phyloP scores from a whole-genome alignment of 805 yeast species.

The Gaillardinia entomophila region DNA sequence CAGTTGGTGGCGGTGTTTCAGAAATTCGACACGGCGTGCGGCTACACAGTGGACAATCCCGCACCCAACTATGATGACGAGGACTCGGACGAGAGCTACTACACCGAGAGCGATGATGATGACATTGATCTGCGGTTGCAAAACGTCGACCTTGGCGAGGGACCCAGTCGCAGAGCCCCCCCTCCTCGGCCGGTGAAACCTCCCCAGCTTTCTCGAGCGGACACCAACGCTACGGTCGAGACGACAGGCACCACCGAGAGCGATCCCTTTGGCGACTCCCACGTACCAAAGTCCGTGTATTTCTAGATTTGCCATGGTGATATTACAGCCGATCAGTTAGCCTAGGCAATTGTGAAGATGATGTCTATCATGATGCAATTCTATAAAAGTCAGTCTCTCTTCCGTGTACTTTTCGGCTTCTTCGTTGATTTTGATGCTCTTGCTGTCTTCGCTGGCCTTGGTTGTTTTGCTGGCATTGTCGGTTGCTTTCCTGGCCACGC shows the following conservation, averaged over 20 bases:
- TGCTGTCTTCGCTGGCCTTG: no score
- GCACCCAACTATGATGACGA: slow-evolving; percentile 28
- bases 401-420: no score
- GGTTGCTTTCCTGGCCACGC: no score
- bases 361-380: no score
- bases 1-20: slow-evolving; percentile 73
- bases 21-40: slow-evolving; percentile 54
- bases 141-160: slow-evolving; percentile 8
- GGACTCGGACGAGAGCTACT: slow-evolving; percentile 26
- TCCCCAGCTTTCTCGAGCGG: slow-evolving; percentile 3
- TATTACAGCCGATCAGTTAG: no score
- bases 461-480: no score
- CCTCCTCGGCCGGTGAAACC: slow-evolving; percentile 25
- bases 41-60: slow-evolving; percentile 34
- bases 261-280: slow-evolving; percentile 35
- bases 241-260: slow-evolving; percentile 21
- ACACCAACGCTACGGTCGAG: slow-evolving; percentile 7
- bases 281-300: neutral
- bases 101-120: slow-evolving; percentile 35
- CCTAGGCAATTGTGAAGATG: no score
- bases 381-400: no score
- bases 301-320: no score
- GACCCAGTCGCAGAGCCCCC: slow-evolving; percentile 9
- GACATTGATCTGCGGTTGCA: slow-evolving; percentile 9
- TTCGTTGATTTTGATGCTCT: no score